Evolutionary conservation across 371 early-diverging fungal species (phyloP).

Genomic region (Syncephalastrum racemosum): DNA sequence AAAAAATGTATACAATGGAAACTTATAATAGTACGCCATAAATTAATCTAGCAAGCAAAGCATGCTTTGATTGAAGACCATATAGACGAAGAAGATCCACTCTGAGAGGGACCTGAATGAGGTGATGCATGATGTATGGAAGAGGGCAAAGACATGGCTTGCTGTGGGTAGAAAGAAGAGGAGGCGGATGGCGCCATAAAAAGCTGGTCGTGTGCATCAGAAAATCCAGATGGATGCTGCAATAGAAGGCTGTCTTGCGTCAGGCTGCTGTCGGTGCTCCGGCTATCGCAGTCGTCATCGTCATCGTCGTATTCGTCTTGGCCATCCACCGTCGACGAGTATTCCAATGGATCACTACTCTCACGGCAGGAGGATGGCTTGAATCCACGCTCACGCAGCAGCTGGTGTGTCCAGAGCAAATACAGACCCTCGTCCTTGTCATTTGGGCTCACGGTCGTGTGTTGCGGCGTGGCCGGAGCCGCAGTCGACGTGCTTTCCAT

Average conservation of each 20-base stretch:
- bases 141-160: too few species aligned
- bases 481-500: too few species aligned
- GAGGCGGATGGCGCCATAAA: too few species aligned
- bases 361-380: slow-evolving; percentile 19
- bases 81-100: too few species aligned
- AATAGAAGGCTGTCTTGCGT: slow-evolving; percentile 4
- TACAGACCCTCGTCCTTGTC: slow-evolving; percentile 43
- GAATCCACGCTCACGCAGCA: slow-evolving; percentile 34
- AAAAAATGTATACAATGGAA: slow-evolving; percentile 1
- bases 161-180: too few species aligned
- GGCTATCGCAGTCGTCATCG: slow-evolving; percentile 9
- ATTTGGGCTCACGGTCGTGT: slow-evolving; percentile 27
- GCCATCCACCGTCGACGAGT: background rate
- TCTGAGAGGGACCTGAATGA: too few species aligned
- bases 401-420: slow-evolving; percentile 42
- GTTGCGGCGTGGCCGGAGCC: slow-evolving; percentile 25
- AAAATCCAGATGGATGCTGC: too few species aligned
- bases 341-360: slow-evolving; percentile 3
- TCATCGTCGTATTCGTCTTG: slow-evolving; percentile 12
- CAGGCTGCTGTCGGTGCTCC: slow-evolving; percentile 20
- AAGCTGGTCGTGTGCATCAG: too few species aligned
- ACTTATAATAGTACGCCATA: background rate
- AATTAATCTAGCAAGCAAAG: background rate
- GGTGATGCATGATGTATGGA: too few species aligned
- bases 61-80: too few species aligned